These are phyloP conservation scores for Exophiala mesophila DNA, from an alignment of 2,329 filamentous ascomycete species.

Conservation along the genomic window DNA sequence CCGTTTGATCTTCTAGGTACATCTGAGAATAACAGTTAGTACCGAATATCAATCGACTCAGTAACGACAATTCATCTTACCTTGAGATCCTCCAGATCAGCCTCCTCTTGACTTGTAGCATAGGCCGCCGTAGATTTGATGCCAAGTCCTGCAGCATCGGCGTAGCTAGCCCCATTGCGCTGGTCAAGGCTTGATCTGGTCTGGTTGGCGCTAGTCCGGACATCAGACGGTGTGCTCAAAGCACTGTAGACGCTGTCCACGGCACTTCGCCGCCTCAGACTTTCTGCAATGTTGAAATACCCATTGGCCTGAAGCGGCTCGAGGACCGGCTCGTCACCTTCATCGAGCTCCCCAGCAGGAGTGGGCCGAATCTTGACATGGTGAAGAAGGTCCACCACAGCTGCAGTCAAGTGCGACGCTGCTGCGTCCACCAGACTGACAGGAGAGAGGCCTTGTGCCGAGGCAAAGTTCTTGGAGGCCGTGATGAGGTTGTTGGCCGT, in stretches of 20 bases:
- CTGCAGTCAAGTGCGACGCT: constrained; percentile 79
- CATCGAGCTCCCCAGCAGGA: constrained; percentile 69
- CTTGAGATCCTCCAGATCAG: constrained; percentile 57
- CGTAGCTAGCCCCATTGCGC: constrained; percentile 13
- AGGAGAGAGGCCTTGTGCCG: constrained; percentile 76
- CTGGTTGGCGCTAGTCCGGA: constrained; percentile 16
- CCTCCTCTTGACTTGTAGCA: constrained; percentile 39
- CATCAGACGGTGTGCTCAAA: constrained; percentile 59
- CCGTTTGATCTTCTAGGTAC: constrained; percentile 79
- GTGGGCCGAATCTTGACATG: constrained; percentile 77
- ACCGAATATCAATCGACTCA: constrained; percentile 4
- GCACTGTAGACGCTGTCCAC: constrained; percentile 73
- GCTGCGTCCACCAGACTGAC: constrained; percentile 92
- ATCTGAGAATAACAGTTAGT: constrained; percentile 44
- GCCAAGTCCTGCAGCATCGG: constrained; percentile 20
- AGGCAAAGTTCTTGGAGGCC: constrained; percentile 84
- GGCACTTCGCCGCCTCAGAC: constrained; percentile 48
- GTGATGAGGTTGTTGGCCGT: constrained; percentile 96
- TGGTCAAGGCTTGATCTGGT: constrained; percentile 6
- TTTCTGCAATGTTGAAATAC: constrained; percentile 59
- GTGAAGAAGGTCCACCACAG: constrained; percentile 79
- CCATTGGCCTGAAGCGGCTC: constrained; percentile 63
- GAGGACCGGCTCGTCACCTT: constrained; percentile 60
- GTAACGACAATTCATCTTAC: constrained; percentile 34
- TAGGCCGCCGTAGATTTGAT: constrained; percentile 29